Conservation (phyloP, 225 moss, liverwort and hornwort species). For the Sphagnum tenellum region DNA sequence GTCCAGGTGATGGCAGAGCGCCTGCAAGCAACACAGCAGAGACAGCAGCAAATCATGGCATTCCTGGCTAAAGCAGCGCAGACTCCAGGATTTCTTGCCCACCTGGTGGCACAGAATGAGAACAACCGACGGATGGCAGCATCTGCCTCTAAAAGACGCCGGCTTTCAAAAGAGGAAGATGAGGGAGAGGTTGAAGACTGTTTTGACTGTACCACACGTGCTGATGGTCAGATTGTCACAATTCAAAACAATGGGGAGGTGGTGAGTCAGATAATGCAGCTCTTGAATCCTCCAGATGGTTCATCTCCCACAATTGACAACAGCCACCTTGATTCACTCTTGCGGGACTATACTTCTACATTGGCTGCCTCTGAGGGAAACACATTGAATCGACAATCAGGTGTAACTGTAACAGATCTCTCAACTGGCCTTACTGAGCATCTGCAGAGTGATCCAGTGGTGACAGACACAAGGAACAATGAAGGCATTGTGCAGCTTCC, state of each 20-base stretch:
- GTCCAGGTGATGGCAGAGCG: slow-evolving; percentile 54
- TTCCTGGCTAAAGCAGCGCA: slow-evolving; percentile 80
- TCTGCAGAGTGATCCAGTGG: slow-evolving; percentile 18
- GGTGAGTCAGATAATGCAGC: slow-evolving; percentile 50
- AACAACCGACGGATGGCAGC: slow-evolving; percentile 42
- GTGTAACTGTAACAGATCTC: slow-evolving; percentile 55
- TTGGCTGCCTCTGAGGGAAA: slow-evolving; percentile 19
- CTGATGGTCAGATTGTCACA: slow-evolving; percentile 74
- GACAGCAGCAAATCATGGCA: slow-evolving; percentile 81
- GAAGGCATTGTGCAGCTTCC: slow-evolving; percentile 2
- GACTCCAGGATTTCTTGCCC: slow-evolving; percentile 68
- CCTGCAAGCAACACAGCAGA: slow-evolving; percentile 52
- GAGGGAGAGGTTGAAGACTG: slow-evolving; percentile 27
- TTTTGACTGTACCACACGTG: slow-evolving; percentile 28
- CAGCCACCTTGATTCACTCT: slow-evolving; percentile 39
- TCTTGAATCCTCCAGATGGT: slow-evolving; percentile 41
- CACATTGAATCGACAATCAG: slow-evolving; percentile 39
- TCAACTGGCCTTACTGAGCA: slow-evolving; percentile 15
- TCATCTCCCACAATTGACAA: slow-evolving; percentile 35
- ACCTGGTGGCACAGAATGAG: slow-evolving; percentile 61
- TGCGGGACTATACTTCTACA: slow-evolving; percentile 41
- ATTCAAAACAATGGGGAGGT: slow-evolving; percentile 55
- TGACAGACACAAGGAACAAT: slow-evolving; percentile 21
- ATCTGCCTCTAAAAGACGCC: slow-evolving; percentile 68
- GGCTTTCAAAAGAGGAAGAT: slow-evolving; percentile 65